These are phyloP conservation scores for Penicillium soppii DNA, from an alignment of 495 filamentous ascomycete genomes.

Conservation along the genomic window DNA sequence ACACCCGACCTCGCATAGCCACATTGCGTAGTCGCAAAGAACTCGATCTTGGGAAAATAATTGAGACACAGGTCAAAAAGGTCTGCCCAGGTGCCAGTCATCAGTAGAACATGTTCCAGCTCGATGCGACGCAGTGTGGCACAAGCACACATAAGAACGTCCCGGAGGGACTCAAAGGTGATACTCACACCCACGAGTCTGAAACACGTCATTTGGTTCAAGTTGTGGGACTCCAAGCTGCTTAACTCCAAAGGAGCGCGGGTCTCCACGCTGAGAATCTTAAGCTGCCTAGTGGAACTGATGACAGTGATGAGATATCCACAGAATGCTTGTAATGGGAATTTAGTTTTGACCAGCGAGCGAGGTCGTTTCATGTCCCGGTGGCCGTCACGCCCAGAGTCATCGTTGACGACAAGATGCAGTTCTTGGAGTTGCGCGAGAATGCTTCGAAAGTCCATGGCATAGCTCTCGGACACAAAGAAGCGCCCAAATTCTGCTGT, in stretches of 20 bases:
- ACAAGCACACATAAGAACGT: not conserved
- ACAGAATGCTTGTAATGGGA: not conserved
- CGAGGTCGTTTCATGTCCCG: not conserved
- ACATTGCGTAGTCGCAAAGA: not conserved
- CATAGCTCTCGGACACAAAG: not conserved
- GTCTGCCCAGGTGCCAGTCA: not conserved
- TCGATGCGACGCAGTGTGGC: not conserved
- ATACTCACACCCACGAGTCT: not conserved
- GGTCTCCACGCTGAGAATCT: not conserved
- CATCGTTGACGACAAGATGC: not conserved
- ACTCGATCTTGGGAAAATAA: not conserved
- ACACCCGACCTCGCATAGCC: not conserved
- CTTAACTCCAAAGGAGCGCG: not conserved
- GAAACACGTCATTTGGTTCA: not conserved
- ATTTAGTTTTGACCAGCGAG: not conserved
- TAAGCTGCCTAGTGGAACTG: not conserved
- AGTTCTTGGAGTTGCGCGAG: not conserved
- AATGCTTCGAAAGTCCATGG: not conserved
- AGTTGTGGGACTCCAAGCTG: not conserved
- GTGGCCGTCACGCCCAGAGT: not conserved
- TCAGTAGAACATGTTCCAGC: not conserved
- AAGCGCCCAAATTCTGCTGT: not conserved
- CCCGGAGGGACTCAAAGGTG: not conserved
- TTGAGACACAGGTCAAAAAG: not conserved
- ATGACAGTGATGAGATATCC: not conserved